phyloP scores from a whole-genome alignment of 148 eudicot species.

The Arbutus unedo region DNA sequence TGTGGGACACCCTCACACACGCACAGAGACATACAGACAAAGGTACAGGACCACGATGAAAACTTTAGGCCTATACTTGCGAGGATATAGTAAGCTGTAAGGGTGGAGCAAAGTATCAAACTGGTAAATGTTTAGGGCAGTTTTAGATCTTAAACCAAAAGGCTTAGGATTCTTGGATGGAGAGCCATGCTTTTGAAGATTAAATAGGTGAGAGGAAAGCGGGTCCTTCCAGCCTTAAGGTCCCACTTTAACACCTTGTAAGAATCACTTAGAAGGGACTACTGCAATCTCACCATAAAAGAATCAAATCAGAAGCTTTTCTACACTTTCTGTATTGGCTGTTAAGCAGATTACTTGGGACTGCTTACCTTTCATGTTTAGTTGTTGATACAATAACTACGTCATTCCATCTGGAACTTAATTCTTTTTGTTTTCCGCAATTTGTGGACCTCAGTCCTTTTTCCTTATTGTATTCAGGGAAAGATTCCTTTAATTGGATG shows the following conservation, averaged over 20 bases:
- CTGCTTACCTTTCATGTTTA: not conserved
- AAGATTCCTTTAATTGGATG: conserved; percentile 88
- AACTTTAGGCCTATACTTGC: not conserved
- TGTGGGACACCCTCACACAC: not conserved
- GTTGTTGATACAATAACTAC: not conserved
- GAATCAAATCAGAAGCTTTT: not conserved
- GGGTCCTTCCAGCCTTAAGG: not conserved
- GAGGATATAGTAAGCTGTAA: not conserved
- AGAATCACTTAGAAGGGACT: not conserved
- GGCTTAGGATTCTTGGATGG: not conserved
- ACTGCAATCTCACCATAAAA: not conserved
- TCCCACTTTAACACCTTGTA: not conserved
- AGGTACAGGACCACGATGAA: not conserved
- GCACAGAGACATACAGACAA: not conserved
- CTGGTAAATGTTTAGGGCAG: not conserved
- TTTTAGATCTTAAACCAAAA: no score
- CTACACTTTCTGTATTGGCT: not conserved
- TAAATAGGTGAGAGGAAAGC: not conserved
- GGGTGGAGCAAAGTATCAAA: not conserved
- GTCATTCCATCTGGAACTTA: not conserved
- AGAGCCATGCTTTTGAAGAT: not conserved
- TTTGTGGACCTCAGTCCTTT: conserved; percentile 1
- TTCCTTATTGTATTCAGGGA: conserved; percentile 46
- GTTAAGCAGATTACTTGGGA: not conserved
- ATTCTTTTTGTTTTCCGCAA: not conserved